A percentile compares a stretch with the other conserved stretches of the same genome.
These are phyloP conservation scores for Rhynchosporium graminicola DNA, from an alignment of 2,329 filamentous ascomycete species.

Conservation along the genomic window DNA sequence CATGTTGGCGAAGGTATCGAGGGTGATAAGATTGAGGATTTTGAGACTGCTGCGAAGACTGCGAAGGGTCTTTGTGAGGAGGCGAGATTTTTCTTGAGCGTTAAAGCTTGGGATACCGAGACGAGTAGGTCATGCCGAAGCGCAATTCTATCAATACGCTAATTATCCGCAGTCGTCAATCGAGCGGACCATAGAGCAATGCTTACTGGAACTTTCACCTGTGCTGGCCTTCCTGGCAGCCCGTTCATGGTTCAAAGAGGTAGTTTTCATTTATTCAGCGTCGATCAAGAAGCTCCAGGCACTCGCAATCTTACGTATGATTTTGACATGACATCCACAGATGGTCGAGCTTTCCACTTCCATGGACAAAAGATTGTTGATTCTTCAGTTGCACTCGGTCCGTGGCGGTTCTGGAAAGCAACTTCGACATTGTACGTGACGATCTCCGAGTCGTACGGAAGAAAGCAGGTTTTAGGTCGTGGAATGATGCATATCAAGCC, in stretches of 20 bases:
- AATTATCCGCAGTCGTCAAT: constrained; percentile 42
- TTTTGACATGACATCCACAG: constrained; percentile 58
- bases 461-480: constrained; percentile 51
- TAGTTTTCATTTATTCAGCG: constrained; percentile 57
- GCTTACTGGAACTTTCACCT: constrained; percentile 61
- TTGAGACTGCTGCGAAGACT: constrained; percentile 53
- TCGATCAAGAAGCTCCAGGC: constrained; percentile 54
- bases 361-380: constrained; percentile 64
- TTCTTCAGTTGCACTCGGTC: constrained; percentile 58
- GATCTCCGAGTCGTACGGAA: constrained; percentile 45
- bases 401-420: constrained; percentile 59
- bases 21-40: constrained; percentile 52
- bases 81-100: constrained; percentile 60
- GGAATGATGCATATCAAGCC: constrained; percentile 60
- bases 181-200: constrained; percentile 53
- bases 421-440: constrained; percentile 64
- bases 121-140: constrained; percentile 39
- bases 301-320: constrained; percentile 62
- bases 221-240: constrained; percentile 54
- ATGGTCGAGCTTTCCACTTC: constrained; percentile 56
- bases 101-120: constrained; percentile 55
- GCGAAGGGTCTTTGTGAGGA: constrained; percentile 56
- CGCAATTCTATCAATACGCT: background rate
- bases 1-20: constrained; percentile 47
- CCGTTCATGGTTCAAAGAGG: constrained; percentile 63